These are phyloP conservation scores for Aspergillus funiculosus DNA, from an alignment of 495 filamentous ascomycete species.

Conservation along the genomic window DNA sequence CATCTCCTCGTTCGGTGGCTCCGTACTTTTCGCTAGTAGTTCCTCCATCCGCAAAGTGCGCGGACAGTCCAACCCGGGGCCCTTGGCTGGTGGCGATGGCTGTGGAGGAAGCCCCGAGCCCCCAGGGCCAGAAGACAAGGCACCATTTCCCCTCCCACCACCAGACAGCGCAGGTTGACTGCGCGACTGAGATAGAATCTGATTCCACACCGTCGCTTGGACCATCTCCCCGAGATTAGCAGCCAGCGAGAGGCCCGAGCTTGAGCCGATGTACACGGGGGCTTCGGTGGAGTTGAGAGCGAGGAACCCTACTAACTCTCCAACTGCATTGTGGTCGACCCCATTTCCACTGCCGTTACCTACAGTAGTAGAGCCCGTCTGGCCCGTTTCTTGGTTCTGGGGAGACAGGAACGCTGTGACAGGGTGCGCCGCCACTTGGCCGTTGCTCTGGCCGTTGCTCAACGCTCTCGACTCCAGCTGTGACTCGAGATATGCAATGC, in stretches of 20 bases:
- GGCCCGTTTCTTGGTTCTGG: slow-evolving; percentile 22
- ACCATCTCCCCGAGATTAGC: slow-evolving; percentile 50
- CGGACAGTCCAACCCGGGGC: slow-evolving; percentile 12
- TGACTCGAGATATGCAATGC: slow-evolving; percentile 43
- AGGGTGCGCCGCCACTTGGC: slow-evolving; percentile 17
- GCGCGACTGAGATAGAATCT: slow-evolving; percentile 36
- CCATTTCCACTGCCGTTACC: slow-evolving; percentile 15
- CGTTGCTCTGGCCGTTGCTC: slow-evolving; percentile 13
- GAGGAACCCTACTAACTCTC: slow-evolving; percentile 48
- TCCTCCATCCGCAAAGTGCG: slow-evolving; percentile 34
- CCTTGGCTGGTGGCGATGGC: slow-evolving; percentile 9
- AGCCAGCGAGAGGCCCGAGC: slow-evolving; percentile 46
- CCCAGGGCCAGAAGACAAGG: neutral
- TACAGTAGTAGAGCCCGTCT: slow-evolving; percentile 15
- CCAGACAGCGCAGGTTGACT: slow-evolving; percentile 14
- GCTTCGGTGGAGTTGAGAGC: slow-evolving; percentile 45
- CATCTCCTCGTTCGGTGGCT: slow-evolving; percentile 47
- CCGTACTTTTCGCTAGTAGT: slow-evolving; percentile 37
- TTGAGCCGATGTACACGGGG: slow-evolving; percentile 49
- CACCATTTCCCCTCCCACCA: neutral
- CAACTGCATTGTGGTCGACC: slow-evolving; percentile 40
- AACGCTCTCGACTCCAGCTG: slow-evolving; percentile 25
- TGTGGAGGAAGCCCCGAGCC: slow-evolving; percentile 9
- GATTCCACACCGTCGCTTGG: slow-evolving; percentile 49
- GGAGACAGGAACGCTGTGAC: slow-evolving; percentile 24